Evolutionary conservation across 2,329 filamentous ascomycete genomes (phyloP).

Genomic region (Hymenoscyphus occultus): DNA sequence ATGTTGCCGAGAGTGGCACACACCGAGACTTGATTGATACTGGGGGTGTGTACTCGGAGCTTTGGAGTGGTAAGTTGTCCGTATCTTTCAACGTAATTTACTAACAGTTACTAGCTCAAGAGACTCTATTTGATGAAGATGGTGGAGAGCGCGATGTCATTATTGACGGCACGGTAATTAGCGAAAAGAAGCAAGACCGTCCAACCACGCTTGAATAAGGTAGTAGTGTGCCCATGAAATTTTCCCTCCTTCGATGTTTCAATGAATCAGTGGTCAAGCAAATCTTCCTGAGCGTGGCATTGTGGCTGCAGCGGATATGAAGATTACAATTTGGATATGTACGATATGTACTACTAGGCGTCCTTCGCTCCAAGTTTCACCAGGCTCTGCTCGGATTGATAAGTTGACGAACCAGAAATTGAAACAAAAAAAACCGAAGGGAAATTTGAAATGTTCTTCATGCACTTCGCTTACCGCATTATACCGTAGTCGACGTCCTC

Average conservation of each 20-base stretch:
- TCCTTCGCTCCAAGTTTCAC: background rate
- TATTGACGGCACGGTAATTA: conserved; percentile 11
- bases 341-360: background rate
- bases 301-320: background rate
- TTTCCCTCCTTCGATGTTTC: background rate
- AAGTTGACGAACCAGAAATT: background rate
- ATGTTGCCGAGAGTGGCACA: conserved; percentile 84
- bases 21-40: conserved; percentile 79
- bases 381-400: background rate
- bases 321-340: background rate
- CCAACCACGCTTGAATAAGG: background rate
- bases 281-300: background rate
- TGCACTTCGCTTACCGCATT: too few species aligned
- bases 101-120: conserved; percentile 50
- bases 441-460: too few species aligned
- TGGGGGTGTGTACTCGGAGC: conserved; percentile 78
- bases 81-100: conserved; percentile 6
- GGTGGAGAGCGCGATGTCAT: conserved; percentile 41
- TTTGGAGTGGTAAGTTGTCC: conserved; percentile 74
- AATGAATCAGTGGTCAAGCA: background rate
- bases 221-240: background rate
- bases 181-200: background rate
- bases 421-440: too few species aligned
- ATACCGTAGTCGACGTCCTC: background rate
- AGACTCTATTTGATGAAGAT: conserved; percentile 54